A percentile compares a stretch with the other conserved stretches of the same genome.
phyloP scores from a whole-genome alignment of 345 rosid species.

The Adansonia digitata region DNA sequence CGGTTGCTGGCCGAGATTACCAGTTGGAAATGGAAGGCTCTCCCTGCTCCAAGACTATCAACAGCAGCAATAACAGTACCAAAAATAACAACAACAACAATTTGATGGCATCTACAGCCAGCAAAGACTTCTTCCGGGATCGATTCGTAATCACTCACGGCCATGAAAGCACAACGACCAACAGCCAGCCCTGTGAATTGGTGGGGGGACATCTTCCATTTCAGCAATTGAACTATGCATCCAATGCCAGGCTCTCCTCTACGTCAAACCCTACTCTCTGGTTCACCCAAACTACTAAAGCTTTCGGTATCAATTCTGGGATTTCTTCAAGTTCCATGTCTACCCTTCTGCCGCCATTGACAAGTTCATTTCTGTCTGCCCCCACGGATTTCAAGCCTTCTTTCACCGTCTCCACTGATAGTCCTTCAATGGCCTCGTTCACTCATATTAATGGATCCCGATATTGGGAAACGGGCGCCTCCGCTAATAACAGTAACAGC shows the following conservation, averaged over 20 bases:
- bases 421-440: constrained; percentile 30
- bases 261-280: constrained; percentile 29
- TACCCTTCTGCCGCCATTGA: constrained; percentile 25
- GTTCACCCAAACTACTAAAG: constrained; percentile 32
- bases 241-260: constrained; percentile 30
- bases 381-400: constrained; percentile 35
- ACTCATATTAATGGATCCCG: constrained; percentile 23
- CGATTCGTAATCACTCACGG: constrained; percentile 30
- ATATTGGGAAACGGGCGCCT: constrained; percentile 36
- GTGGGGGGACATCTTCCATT: constrained; percentile 34
- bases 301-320: constrained; percentile 32
- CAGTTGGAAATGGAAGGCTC: constrained; percentile 37
- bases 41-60: constrained; percentile 36
- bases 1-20: constrained; percentile 25
- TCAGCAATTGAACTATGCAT: constrained; percentile 34
- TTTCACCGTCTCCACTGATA: constrained; percentile 26
- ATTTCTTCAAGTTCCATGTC: constrained; percentile 29
- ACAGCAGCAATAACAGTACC: constrained; percentile 24
- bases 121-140: constrained; percentile 34
- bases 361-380: constrained; percentile 18
- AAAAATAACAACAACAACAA: too few relatives aligned
- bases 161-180: constrained; percentile 29
- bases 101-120: constrained; percentile 16
- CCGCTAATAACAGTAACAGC: constrained; percentile 35
- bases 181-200: constrained; percentile 27